Conservation (phyloP, 169 alveolate species). For the Cryptosporidium sp. region DNA sequence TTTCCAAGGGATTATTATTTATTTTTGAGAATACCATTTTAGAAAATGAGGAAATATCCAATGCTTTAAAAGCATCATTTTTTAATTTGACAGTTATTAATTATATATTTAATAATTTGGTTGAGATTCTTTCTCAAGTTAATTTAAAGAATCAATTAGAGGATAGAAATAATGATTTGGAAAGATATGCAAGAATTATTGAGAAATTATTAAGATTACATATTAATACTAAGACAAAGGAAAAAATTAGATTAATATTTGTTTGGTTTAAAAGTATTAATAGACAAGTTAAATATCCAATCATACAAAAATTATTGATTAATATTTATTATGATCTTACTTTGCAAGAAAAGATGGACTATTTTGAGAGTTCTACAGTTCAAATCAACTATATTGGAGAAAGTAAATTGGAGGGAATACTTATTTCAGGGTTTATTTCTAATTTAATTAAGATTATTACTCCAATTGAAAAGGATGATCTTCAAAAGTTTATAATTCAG, state of each 20-base stretch:
- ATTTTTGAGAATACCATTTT: constrained; percentile 11
- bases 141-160: constrained; percentile 3
- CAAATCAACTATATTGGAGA: neutral
- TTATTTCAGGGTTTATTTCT: neutral
- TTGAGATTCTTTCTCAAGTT: constrained; percentile 1
- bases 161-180: neutral
- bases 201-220: constrained; percentile 13
- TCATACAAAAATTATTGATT: constrained; percentile 2
- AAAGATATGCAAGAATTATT: neutral
- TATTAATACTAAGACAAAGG: constrained; percentile 13
- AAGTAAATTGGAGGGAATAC: neutral
- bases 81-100: constrained; percentile 30
- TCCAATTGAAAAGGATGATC: neutral
- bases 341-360: constrained; percentile 31
- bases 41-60: constrained; percentile 15
- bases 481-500: neutral
- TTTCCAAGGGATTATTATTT: neutral
- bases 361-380: neutral
- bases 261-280: constrained; percentile 30
- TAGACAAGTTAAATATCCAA: constrained; percentile 33
- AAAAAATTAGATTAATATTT: constrained; percentile 10
- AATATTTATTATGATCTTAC: constrained; percentile 18
- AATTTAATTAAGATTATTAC: neutral
- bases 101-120: constrained; percentile 24
- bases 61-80: neutral